Evolutionary conservation across 1,284 basidiomycete genomes (phyloP).

Genomic region (Ustilago lituana): DNA sequence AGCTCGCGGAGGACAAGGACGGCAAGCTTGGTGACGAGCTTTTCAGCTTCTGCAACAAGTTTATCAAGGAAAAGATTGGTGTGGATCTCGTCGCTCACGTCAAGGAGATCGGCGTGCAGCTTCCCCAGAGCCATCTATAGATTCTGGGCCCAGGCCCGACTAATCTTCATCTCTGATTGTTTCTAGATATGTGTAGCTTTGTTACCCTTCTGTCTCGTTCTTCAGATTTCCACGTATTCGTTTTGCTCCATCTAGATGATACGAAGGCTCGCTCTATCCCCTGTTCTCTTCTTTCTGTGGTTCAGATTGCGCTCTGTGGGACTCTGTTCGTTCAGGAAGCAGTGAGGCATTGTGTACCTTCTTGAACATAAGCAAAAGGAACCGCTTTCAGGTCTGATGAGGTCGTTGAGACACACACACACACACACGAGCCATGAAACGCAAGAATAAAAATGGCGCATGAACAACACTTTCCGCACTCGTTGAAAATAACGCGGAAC

Average conservation of each 20-base stretch:
- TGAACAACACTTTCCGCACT: too few species aligned
- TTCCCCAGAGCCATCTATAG: conserved; percentile 38
- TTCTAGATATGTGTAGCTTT: too few species aligned
- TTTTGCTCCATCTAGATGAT: background rate
- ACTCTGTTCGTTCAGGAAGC: too few species aligned
- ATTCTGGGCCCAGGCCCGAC: background rate
- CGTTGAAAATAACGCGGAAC: conserved; percentile 1
- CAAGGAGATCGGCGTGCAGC: conserved; percentile 25
- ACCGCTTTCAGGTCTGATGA: too few species aligned
- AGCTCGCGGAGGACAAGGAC: conserved; percentile 36
- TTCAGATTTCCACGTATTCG: background rate
- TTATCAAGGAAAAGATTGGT: conserved; percentile 42
- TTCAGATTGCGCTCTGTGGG: too few species aligned
- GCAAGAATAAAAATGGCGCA: too few species aligned
- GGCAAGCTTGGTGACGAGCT: conserved; percentile 40
- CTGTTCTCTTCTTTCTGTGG: background rate
- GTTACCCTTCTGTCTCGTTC: too few species aligned
- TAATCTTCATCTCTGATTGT: too few species aligned
- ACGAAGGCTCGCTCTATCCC: background rate
- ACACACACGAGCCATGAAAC: too few species aligned
- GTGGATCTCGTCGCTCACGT: conserved; percentile 31
- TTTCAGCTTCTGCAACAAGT: conserved; percentile 38
- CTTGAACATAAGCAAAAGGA: too few species aligned
- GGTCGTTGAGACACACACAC: too few species aligned
- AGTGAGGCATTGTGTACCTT: too few species aligned